A percentile compares a stretch with the other conserved stretches of the same genome.
Evolutionary conservation across 78 protist species (phyloP).

Genomic region (Blattamonas nauphoetae): DNA sequence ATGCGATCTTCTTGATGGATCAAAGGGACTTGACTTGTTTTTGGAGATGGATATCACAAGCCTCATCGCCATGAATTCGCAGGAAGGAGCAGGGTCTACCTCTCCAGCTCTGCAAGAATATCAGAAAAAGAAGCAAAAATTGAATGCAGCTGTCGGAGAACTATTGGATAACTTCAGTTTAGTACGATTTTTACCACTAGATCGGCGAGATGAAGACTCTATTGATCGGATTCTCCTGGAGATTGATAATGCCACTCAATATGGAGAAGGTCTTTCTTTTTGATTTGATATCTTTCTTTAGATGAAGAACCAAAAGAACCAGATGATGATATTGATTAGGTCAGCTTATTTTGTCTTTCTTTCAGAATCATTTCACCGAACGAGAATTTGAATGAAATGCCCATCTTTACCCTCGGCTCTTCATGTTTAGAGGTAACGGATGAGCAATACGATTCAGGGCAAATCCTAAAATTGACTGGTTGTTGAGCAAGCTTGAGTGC

Average conservation of each 20-base stretch:
- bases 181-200: background rate
- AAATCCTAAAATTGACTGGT: too few species aligned
- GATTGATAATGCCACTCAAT: background rate
- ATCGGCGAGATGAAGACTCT: background rate
- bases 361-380: too few species aligned
- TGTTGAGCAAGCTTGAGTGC: too few species aligned
- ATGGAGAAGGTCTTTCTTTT: background rate
- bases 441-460: too few species aligned
- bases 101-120: background rate
- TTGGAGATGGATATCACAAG: background rate
- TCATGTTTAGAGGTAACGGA: too few species aligned
- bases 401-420: too few species aligned
- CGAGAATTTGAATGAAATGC: too few species aligned
- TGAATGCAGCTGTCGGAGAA: background rate
- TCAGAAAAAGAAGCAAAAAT: background rate
- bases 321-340: background rate
- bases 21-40: background rate
- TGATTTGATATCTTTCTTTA: background rate
- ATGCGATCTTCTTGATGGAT: conserved; percentile 53
- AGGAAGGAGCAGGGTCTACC: background rate
- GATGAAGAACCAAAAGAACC: background rate
- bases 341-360: too few species aligned
- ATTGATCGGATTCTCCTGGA: background rate
- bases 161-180: background rate
- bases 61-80: background rate